phyloP scores from a whole-genome alignment of 2,329 filamentous ascomycete species.

The Aspergillus quadricinctus region DNA sequence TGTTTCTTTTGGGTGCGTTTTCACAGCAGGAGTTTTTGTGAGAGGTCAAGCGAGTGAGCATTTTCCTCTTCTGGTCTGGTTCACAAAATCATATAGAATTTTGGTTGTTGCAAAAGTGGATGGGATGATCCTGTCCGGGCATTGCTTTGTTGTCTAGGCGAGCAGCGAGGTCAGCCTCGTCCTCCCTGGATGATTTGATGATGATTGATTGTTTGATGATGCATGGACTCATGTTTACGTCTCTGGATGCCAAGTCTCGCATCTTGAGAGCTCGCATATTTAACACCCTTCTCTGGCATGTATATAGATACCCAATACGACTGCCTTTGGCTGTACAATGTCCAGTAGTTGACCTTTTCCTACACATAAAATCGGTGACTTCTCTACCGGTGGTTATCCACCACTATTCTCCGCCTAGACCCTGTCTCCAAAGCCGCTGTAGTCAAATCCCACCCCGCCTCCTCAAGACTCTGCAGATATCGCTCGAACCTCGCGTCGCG shows the following conservation, averaged over 20 bases:
- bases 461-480: conserved; percentile 39
- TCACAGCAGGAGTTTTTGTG: conserved; percentile 14
- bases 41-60: conserved; percentile 14
- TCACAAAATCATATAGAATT: conserved; percentile 2
- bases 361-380: background rate
- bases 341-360: background rate
- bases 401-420: conserved; percentile 42
- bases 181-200: background rate
- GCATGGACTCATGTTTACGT: background rate
- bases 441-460: conserved; percentile 63
- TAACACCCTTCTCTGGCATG: background rate
- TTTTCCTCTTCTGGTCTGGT: conserved; percentile 7
- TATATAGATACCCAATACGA: background rate
- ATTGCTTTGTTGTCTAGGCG: background rate
- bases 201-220: background rate
- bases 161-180: background rate
- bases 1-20: conserved; percentile 15
- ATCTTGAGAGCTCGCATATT: background rate
- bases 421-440: conserved; percentile 63
- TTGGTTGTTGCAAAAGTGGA: background rate
- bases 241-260: background rate
- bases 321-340: background rate
- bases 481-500: conserved; percentile 41
- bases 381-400: background rate
- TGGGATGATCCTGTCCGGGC: background rate